A percentile compares a stretch with the other conserved stretches of the same genome.
These are phyloP conservation scores for Phytophthora sp. DNA, from an alignment of 352 stramenopile genomes.

Conservation along the genomic window DNA sequence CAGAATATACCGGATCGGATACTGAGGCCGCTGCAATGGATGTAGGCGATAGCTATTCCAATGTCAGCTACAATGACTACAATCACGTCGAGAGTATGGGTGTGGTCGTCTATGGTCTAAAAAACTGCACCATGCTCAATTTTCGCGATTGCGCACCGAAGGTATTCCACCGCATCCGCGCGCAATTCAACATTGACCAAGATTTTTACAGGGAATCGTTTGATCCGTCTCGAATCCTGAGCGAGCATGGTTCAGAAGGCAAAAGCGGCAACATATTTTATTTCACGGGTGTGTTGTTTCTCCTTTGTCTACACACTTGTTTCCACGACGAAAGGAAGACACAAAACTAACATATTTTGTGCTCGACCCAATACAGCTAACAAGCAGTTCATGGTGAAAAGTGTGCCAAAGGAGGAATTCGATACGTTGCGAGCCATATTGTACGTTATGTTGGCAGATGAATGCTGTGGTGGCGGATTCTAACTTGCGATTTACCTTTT, in stretches of 20 bases:
- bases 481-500: background rate
- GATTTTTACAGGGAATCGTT: constrained; percentile 82
- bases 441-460: constrained; percentile 40
- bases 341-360: constrained; percentile 6
- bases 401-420: constrained; percentile 86
- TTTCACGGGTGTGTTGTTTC: constrained; percentile 57
- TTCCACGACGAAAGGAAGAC: too few species aligned
- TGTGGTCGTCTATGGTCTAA: constrained; percentile 71
- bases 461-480: too few species aligned
- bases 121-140: constrained; percentile 59
- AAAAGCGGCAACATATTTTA: constrained; percentile 91
- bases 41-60: constrained; percentile 26
- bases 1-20: constrained; percentile 29
- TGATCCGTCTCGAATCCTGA: constrained; percentile 69
- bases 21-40: constrained; percentile 19
- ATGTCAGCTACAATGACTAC: constrained; percentile 68
- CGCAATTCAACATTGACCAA: constrained; percentile 76
- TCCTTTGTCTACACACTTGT: background rate
- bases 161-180: constrained; percentile 79
- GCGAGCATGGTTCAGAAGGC: constrained; percentile 80
- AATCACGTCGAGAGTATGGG: constrained; percentile 70
- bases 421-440: constrained; percentile 81
- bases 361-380: constrained; percentile 73
- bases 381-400: constrained; percentile 91
- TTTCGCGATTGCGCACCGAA: constrained; percentile 82